Evolutionary conservation across 1,139 yeast genomes (phyloP).

Genomic region (Saccharomyces hybrid): DNA sequence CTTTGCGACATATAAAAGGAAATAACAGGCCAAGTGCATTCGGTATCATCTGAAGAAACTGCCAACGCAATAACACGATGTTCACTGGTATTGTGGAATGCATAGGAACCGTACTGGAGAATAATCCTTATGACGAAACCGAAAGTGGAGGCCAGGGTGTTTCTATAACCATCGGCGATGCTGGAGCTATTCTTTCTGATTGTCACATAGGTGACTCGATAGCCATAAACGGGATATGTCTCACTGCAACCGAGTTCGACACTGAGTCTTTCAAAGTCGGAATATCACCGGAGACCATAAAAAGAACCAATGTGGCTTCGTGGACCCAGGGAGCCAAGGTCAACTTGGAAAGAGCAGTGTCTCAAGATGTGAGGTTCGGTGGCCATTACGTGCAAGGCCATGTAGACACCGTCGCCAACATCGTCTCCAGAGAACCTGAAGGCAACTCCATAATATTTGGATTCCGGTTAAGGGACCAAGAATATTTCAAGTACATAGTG

Average conservation of each 20-base stretch:
- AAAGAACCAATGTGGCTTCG: slow-evolving; percentile 67
- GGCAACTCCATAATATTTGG: slow-evolving; percentile 75
- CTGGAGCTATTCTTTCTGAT: slow-evolving; percentile 58
- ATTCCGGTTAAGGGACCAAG: slow-evolving; percentile 60
- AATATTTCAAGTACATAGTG: slow-evolving; percentile 65
- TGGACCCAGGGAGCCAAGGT: slow-evolving; percentile 49
- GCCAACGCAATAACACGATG: slow-evolving; percentile 39
- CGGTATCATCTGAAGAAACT: not conserved
- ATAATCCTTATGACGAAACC: slow-evolving; percentile 42
- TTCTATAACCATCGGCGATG: slow-evolving; percentile 58
- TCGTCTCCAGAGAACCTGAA: slow-evolving; percentile 49
- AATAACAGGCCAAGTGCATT: not conserved
- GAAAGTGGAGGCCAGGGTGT: slow-evolving; percentile 74
- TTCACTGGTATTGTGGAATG: slow-evolving; percentile 91
- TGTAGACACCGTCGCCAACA: slow-evolving; percentile 79
- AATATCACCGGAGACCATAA: slow-evolving; percentile 84
- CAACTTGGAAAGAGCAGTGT: slow-evolving; percentile 86
- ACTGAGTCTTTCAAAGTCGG: slow-evolving; percentile 71
- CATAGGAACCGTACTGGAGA: slow-evolving; percentile 45
- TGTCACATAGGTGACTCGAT: slow-evolving; percentile 92
- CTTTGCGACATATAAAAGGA: not conserved
- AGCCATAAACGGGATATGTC: slow-evolving; percentile 79
- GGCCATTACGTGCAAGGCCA: slow-evolving; percentile 98
- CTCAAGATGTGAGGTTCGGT: slow-evolving; percentile 74
- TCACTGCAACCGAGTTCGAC: slow-evolving; percentile 83